phyloP scores from a whole-genome alignment of 768 basidiomycete species.

The Boletus subparvulus region DNA sequence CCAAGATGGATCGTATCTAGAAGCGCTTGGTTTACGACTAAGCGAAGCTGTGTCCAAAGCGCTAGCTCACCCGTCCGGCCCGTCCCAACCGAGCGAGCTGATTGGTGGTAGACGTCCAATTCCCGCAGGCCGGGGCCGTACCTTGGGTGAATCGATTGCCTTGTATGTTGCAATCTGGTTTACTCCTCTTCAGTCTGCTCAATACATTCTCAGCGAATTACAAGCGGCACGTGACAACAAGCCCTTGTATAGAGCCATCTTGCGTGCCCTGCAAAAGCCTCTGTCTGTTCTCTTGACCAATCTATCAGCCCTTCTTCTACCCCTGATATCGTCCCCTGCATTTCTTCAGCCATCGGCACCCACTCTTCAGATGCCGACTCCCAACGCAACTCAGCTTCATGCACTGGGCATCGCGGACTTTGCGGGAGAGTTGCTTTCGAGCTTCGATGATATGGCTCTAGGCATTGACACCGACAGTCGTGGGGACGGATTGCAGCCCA shows the following conservation, averaged over 20 bases:
- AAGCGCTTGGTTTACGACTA: slow-evolving; percentile 71
- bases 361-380: slow-evolving; percentile 48
- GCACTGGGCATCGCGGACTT: slow-evolving; percentile 68
- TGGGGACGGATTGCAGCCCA: slow-evolving; percentile 65
- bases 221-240: slow-evolving; percentile 60
- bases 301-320: slow-evolving; percentile 65
- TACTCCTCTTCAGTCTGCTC: slow-evolving; percentile 12
- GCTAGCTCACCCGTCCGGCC: slow-evolving; percentile 60
- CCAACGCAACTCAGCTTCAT: slow-evolving; percentile 68
- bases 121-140: slow-evolving; percentile 68
- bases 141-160: slow-evolving; percentile 66
- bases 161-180: slow-evolving; percentile 48
- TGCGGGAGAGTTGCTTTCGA: slow-evolving; percentile 70
- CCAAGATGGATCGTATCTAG: slow-evolving; percentile 80
- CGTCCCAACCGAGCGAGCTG: slow-evolving; percentile 49
- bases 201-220: slow-evolving; percentile 54
- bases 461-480: slow-evolving; percentile 61
- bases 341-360: slow-evolving; percentile 55
- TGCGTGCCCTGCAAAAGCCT: slow-evolving; percentile 73
- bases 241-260: slow-evolving; percentile 65
- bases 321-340: slow-evolving; percentile 61
- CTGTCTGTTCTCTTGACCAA: slow-evolving; percentile 72
- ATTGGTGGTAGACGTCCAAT: slow-evolving; percentile 70
- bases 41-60: slow-evolving; percentile 82
- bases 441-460: slow-evolving; percentile 64